Evolutionary conservation across 768 basidiomycete genomes (phyloP).

Genomic region (Ramaria sp.): DNA sequence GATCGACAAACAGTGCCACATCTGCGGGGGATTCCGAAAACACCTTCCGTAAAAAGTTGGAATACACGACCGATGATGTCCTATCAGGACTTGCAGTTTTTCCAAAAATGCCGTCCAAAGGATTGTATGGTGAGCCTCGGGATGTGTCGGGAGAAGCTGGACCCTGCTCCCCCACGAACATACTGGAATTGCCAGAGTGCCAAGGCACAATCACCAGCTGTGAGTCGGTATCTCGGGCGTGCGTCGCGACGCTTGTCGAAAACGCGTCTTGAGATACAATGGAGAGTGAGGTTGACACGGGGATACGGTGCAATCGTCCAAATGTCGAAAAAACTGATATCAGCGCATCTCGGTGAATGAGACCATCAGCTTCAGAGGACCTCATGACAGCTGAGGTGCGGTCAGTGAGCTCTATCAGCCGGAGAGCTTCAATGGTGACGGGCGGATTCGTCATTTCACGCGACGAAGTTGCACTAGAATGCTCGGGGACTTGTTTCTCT

Average conservation of each 20-base stretch:
- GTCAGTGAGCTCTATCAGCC: constrained; percentile 81
- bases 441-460: background rate
- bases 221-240: constrained; percentile 42
- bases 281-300: constrained; percentile 57
- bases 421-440: constrained; percentile 61
- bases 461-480: background rate
- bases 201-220: constrained; percentile 84
- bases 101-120: constrained; percentile 75
- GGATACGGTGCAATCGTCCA: constrained; percentile 54
- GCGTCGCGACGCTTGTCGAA: constrained; percentile 49
- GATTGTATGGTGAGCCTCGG: constrained; percentile 30
- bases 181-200: constrained; percentile 25
- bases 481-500: background rate
- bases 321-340: constrained; percentile 71
- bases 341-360: constrained; percentile 62
- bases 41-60: constrained; percentile 77
- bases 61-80: constrained; percentile 48
- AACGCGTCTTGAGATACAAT: constrained; percentile 73
- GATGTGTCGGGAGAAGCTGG: constrained; percentile 6
- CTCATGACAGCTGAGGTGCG: constrained; percentile 83
- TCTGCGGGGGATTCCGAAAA: constrained; percentile 65
- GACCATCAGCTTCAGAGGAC: constrained; percentile 60
- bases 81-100: constrained; percentile 35
- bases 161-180: background rate
- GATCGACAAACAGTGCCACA: constrained; percentile 80